Evolutionary conservation across 164 flowering plant species (phyloP).

Genomic region (Tetracentron sinense): DNA sequence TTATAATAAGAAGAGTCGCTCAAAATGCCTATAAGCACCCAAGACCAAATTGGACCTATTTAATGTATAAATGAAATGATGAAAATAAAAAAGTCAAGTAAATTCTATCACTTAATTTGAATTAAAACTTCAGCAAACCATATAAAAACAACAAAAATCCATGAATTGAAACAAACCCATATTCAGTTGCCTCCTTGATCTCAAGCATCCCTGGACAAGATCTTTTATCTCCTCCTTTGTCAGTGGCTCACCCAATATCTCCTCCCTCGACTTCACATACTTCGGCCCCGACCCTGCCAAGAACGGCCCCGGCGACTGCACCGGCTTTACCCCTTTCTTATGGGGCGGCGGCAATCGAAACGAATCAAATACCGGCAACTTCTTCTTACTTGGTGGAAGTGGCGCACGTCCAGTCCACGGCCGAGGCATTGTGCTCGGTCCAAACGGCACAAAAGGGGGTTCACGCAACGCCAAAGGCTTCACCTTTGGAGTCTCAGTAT

Average conservation of each 20-base stretch:
- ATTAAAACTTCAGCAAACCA: too few species aligned
- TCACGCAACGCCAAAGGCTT: slow-evolving; percentile 56
- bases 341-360: slow-evolving; percentile 60
- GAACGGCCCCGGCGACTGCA: slow-evolving; percentile 86
- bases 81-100: too few species aligned
- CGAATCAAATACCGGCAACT: slow-evolving; percentile 64
- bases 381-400: slow-evolving; percentile 60
- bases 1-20: too few species aligned
- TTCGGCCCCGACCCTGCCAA: slow-evolving; percentile 71
- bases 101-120: too few species aligned
- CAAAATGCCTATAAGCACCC: too few species aligned
- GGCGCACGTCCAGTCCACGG: slow-evolving; percentile 73
- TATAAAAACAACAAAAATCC: too few species aligned
- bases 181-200: slow-evolving; percentile 52
- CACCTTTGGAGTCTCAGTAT: slow-evolving; percentile 71
- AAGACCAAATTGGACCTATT: too few species aligned
- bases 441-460: slow-evolving; percentile 54
- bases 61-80: too few species aligned
- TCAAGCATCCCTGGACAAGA: slow-evolving; percentile 36
- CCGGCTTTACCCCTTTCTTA: slow-evolving; percentile 89
- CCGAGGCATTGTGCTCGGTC: slow-evolving; percentile 48
- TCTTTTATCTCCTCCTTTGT: slow-evolving; percentile 56
- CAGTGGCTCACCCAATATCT: slow-evolving; percentile 80
- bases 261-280: slow-evolving; percentile 59
- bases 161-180: slow-evolving; percentile 41